phyloP scores from a whole-genome alignment of 495 filamentous ascomycete genomes.

The Filosporella fistucella region DNA sequence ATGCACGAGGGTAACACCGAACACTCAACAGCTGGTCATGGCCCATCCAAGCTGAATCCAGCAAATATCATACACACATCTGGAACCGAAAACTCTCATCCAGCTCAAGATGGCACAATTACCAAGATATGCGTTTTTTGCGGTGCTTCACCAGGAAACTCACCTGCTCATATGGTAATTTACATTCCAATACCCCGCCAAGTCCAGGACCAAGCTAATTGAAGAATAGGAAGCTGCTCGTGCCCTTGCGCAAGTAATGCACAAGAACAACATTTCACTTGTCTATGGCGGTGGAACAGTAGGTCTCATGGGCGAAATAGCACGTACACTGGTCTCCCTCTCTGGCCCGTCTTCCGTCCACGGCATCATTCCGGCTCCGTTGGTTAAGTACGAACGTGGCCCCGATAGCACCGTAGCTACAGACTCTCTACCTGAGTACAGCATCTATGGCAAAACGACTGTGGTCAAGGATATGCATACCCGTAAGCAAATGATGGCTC shows the following conservation, averaged over 20 bases:
- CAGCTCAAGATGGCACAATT: slow-evolving; percentile 21
- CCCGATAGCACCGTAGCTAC: slow-evolving; percentile 1
- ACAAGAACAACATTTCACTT: slow-evolving; percentile 67
- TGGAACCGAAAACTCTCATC: slow-evolving; percentile 22
- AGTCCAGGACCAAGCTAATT: neutral
- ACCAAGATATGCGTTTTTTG: slow-evolving; percentile 75
- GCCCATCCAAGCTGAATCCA: slow-evolving; percentile 6
- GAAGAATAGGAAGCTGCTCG: slow-evolving; percentile 63
- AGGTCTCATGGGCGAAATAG: slow-evolving; percentile 91
- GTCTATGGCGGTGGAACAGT: slow-evolving; percentile 95
- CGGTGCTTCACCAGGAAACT: slow-evolving; percentile 67
- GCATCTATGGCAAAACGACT: slow-evolving; percentile 75
- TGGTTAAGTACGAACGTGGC: slow-evolving; percentile 76
- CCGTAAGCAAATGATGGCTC: slow-evolving; percentile 87
- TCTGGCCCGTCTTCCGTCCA: slow-evolving; percentile 80
- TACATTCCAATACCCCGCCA: slow-evolving; percentile 8
- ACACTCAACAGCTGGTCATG: slow-evolving; percentile 16
- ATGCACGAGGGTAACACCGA: slow-evolving; percentile 21
- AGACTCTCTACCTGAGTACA: slow-evolving; percentile 54
- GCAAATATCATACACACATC: slow-evolving; percentile 29
- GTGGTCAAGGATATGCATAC: slow-evolving; percentile 94
- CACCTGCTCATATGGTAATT: slow-evolving; percentile 37
- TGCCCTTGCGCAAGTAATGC: slow-evolving; percentile 69
- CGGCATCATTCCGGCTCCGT: slow-evolving; percentile 84
- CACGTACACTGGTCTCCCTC: slow-evolving; percentile 79